A percentile compares a stretch with the other conserved stretches of the same genome.
These are phyloP conservation scores for Tolypocladium inflatum DNA, from an alignment of 2,329 filamentous ascomycete genomes.

Conservation along the genomic window DNA sequence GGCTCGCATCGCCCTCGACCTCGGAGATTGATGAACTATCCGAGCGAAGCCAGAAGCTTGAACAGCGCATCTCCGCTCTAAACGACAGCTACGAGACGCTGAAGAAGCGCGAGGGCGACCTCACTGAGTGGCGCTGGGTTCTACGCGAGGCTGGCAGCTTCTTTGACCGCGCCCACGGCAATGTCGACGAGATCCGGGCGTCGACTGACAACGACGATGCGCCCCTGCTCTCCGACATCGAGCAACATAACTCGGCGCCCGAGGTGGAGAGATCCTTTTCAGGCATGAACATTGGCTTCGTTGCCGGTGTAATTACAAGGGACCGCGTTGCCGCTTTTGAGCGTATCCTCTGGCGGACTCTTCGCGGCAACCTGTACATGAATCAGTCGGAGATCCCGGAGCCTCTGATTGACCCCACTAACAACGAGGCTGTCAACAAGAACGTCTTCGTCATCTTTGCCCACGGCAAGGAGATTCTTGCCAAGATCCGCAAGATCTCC, in stretches of 20 bases:
- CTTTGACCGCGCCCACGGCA: conserved; percentile 91
- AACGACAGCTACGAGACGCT: conserved; percentile 98
- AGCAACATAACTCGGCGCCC: conserved; percentile 61
- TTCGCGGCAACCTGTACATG: conserved; percentile 98
- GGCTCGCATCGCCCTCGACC: conserved; percentile 77
- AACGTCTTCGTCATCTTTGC: conserved; percentile 99
- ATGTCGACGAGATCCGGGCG: conserved; percentile 90
- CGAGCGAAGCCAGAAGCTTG: conserved; percentile 84
- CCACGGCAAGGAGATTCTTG: conserved; percentile 94
- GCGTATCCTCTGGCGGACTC: conserved; percentile 91
- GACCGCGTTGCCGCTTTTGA: conserved; percentile 94
- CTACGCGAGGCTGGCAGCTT: conserved; percentile 92
- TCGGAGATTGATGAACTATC: conserved; percentile 94
- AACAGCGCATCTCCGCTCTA: conserved; percentile 81
- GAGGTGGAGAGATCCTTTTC: conserved; percentile 82
- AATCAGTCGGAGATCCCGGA: conserved; percentile 98
- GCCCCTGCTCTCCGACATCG: conserved; percentile 83
- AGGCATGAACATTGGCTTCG: conserved; percentile 98
- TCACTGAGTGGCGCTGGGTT: conserved; percentile 98
- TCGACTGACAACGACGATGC: conserved; percentile 88
- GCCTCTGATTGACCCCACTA: conserved; percentile 80
- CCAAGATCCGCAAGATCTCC: conserved; percentile 98
- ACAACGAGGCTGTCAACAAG: conserved; percentile 88
- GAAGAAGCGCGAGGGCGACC: conserved; percentile 93
- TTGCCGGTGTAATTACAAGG: conserved; percentile 87